Base-by-base conservation (phyloP, 495 filamentous ascomycete genomes). In the Penicillium odoratum region DNA sequence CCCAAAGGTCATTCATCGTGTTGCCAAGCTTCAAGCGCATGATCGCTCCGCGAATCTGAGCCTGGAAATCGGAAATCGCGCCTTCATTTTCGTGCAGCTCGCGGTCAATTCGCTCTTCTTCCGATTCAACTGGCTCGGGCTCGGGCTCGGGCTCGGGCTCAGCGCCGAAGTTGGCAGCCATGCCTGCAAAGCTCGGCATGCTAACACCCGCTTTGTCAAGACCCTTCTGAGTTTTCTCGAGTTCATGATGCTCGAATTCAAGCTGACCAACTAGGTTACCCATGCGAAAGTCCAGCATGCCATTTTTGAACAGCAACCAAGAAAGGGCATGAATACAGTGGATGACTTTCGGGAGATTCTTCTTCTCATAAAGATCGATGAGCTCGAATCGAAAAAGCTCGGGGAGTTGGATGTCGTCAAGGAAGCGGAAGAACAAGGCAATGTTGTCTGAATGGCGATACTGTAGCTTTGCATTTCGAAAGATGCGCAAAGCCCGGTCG, bases 341-440 rank as follows among this genome's bases (percentile, higher is more conserved):
- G 58, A 99, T 98, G 65, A 97, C 95, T 73, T 97, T 99, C 0
- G 95, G 95, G 6, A 98, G 93, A 65, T 99, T 99, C 73, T 99
- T 99, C 78, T 98, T 99, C 71, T 99, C 96, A 77, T 99, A 99
- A 34, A 99, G 75, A 68, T 99, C 95, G 38, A 97, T 97, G 8
- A 97, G 82, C 72, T 99, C 95, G 73, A 99, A 99, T 59, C 93
- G 85, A 71, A 99, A 99, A n/a, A 99, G 83, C 56, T 99, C 95
- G 1, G 95, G 95, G 8, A 99, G 75, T 63, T 97, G 89, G n/a
- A 97, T 83, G 58, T 97, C 90, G 63, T 92, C 90, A 0, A 99
- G 81, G 61, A 93, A 97, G 47, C 87, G 84, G 74, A 98, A 98
- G 72, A 99, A 98, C 15, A 89, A 74, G 30, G 92, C 92, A 51